Conservation (phyloP, 257 asterid species). For the Capsicum chinense region DNA sequence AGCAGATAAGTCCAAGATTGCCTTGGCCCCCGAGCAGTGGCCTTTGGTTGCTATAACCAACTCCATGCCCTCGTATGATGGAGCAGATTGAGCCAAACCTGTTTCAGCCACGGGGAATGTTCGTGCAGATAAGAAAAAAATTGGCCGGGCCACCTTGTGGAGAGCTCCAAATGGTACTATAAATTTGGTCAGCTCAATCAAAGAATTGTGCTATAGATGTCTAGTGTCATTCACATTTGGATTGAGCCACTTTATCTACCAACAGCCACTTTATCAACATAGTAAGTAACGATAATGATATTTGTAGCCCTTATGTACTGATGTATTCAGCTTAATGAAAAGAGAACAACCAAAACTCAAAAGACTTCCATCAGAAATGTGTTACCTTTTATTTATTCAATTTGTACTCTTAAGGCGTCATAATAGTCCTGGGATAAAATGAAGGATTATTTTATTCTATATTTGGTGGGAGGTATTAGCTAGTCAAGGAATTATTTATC, state of each 20-base stretch:
- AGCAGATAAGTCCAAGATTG: conserved; percentile 56
- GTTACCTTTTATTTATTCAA: no score
- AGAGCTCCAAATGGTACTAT: conserved; percentile 50
- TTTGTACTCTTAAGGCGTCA: no score
- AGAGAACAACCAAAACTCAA: not conserved
- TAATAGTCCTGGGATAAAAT: no score
- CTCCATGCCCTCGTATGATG: not conserved
- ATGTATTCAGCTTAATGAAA: conserved; percentile 23
- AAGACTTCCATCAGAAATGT: not conserved
- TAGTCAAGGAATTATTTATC: no score
- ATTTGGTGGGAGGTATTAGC: no score
- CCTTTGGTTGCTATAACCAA: conserved; percentile 50
- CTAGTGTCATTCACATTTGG: not conserved
- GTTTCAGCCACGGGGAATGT: conserved; percentile 48
- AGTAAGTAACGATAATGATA: no score
- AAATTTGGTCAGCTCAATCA: conserved; percentile 56
- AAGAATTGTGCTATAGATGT: conserved; percentile 52
- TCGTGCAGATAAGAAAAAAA: conserved; percentile 54
- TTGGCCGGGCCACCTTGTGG: conserved; percentile 47
- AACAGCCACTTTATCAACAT: no score
- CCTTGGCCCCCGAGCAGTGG: conserved; percentile 45
- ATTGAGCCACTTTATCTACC: no score
- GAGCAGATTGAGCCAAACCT: conserved; percentile 48
- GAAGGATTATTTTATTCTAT: no score
- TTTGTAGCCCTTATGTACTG: not conserved